These are phyloP conservation scores for Monosporascus sp. DNA, from an alignment of 2,329 filamentous ascomycete genomes.

Conservation along the genomic window DNA sequence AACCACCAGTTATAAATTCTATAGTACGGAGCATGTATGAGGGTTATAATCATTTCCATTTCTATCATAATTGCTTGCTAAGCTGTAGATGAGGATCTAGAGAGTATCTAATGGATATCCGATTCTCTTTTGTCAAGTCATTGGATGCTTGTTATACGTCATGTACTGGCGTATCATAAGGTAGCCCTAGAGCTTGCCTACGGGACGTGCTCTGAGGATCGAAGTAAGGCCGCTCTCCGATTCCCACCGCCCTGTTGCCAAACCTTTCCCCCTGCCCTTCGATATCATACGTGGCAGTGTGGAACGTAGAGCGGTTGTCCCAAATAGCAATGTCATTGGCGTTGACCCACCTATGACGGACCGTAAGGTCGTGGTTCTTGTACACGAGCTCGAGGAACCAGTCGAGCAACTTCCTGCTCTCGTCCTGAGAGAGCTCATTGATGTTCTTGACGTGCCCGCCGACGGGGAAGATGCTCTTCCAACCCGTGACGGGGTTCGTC, in stretches of 20 bases:
- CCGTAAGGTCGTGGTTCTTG: constrained; percentile 54
- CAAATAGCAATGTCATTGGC: constrained; percentile 57
- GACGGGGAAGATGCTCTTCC: constrained; percentile 46
- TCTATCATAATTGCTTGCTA: too few species aligned
- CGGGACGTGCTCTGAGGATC: constrained; percentile 39
- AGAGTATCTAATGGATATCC: too few species aligned
- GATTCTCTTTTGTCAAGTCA: too few species aligned
- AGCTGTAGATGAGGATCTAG: too few species aligned
- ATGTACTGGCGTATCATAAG: neutral
- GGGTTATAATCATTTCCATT: too few species aligned
- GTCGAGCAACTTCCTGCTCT: constrained; percentile 46
- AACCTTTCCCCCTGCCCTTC: constrained; percentile 28
- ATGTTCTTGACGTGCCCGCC: constrained; percentile 38
- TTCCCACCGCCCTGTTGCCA: constrained; percentile 41
- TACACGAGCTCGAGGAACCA: constrained; percentile 46
- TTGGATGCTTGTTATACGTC: neutral
- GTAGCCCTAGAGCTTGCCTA: constrained; percentile 30
- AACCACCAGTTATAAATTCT: too few species aligned
- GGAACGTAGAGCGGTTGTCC: constrained; percentile 55
- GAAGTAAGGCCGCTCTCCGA: constrained; percentile 44
- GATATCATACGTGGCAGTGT: constrained; percentile 49
- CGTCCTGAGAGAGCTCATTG: constrained; percentile 49
- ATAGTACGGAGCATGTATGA: too few species aligned
- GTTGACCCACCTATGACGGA: constrained; percentile 46
- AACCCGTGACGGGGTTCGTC: constrained; percentile 57